Evolutionary conservation across 1,284 basidiomycete genomes (phyloP).

Genomic region (Cryptococcus maquisensis): DNA sequence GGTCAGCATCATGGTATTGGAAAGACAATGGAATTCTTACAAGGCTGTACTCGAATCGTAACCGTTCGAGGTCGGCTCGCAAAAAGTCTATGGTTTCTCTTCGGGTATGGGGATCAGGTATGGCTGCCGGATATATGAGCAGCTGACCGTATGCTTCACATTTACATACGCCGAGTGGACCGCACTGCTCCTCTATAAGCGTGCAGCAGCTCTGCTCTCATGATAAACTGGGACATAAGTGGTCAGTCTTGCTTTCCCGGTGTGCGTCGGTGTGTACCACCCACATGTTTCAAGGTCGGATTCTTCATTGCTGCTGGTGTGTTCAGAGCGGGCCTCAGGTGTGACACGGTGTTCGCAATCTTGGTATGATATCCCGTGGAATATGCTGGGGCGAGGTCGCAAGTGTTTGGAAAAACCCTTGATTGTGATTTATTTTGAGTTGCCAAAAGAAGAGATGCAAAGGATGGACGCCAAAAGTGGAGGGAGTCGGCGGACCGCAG

Average conservation of each 20-base stretch:
- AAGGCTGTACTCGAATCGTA: slow-evolving; percentile 33
- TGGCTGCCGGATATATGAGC: slow-evolving; percentile 23
- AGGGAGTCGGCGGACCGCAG: no score
- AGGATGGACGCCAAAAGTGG: no score
- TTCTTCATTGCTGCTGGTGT: slow-evolving; percentile 1
- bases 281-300: slow-evolving; percentile 37
- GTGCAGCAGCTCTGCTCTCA: slow-evolving; percentile 39
- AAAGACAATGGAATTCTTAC: slow-evolving; percentile 21
- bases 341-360: no score
- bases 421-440: no score
- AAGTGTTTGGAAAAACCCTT: no score
- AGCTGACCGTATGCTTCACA: background rate
- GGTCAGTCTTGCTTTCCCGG: background rate
- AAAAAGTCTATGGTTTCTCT: slow-evolving; percentile 48
- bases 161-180: slow-evolving; percentile 42
- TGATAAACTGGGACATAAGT: slow-evolving; percentile 34
- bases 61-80: slow-evolving; percentile 39
- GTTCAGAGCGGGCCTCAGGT: no score
- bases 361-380: no score
- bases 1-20: background rate
- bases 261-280: slow-evolving; percentile 1
- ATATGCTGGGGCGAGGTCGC: no score
- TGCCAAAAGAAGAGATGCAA: no score
- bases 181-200: slow-evolving; percentile 45
- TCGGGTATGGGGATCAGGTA: slow-evolving; percentile 40